Evolutionary conservation across 192 early-diverging fungal genomes (phyloP), one percentile per base, ranked within the genome.

Genomic region (Coemansia sp.): DNA sequence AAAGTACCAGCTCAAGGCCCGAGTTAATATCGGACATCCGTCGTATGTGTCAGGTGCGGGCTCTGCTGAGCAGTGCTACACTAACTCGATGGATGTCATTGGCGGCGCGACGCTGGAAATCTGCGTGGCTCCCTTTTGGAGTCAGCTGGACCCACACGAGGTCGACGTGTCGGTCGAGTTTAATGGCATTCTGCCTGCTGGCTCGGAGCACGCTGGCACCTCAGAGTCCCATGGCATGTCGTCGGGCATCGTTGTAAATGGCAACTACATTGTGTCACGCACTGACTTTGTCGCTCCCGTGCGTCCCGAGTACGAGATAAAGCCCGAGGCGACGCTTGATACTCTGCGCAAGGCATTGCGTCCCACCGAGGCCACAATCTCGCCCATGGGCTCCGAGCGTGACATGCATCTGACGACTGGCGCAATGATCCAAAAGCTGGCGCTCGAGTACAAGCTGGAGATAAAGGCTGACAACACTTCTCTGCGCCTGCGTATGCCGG

Each of bases 81-180:
- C 80, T 55, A 63, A 67, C 16, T 83, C 88, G 61, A 85, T 83
- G 71, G 56, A 85, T 43, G 90, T 95, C 6, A 59, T 85, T 42
- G 87, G 90, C 64, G 86, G 86, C 28, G 81, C 78, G 5, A 93
- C 91, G 21, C 70, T 96, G 28, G 95, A 99, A 74, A 82, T 93
- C 33, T 74, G 89, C 62, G 57, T 97, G 36, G 93, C 93, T 2
- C 94, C 95, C 71, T 95, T 92, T 77, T 99, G 97, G 94, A 90
- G 87, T 45, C 85, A 86, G 61, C 76, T 90, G 26, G 94, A 86
- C 28, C 67, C 77, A 11, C 90, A 93, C 64, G 71, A 75, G 24
- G 73, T 96, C 9, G 86, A 87, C 26, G 69, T 95, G 10, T 82
- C 86, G 16, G 40, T 97, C 11, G 83, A 84, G n/a, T 96, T 98